Percentiles rank a stretch among this genome's conserved stretches.
phyloP scores from a whole-genome alignment of 2,329 filamentous ascomycete species.

The Monosporascus sp. region DNA sequence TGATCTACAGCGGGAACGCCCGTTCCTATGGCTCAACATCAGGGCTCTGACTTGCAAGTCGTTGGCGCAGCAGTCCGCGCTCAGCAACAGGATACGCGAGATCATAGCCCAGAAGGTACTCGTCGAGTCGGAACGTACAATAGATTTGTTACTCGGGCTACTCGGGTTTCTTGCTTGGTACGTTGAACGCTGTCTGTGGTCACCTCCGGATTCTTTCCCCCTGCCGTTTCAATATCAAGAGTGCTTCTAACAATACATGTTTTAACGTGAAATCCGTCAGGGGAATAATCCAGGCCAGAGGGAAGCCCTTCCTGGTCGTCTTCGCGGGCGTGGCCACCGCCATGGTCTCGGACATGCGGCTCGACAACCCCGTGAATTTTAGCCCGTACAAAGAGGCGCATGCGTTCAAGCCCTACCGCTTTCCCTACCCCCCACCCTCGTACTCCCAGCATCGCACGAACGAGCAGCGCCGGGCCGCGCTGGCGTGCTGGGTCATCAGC shows the following conservation, averaged over 20 bases:
- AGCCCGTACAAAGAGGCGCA: slow-evolving; percentile 13
- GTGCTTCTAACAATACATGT: slow-evolving; percentile 23
- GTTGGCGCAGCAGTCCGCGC: slow-evolving; percentile 31
- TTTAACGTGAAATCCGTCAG: slow-evolving; percentile 24
- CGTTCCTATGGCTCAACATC: slow-evolving; percentile 48
- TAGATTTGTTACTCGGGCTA: slow-evolving; percentile 49
- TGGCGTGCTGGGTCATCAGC: slow-evolving; percentile 24
- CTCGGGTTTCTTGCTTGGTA: slow-evolving; percentile 43
- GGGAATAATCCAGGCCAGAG: slow-evolving; percentile 24
- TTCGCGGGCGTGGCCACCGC: slow-evolving; percentile 38
- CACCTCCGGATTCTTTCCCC: not conserved
- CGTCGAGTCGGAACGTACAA: slow-evolving; percentile 40
- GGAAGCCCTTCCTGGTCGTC: slow-evolving; percentile 40
- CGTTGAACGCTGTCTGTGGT: slow-evolving; percentile 5
- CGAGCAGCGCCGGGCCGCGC: slow-evolving; percentile 25
- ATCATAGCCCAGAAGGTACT: slow-evolving; percentile 42
- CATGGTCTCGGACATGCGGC: slow-evolving; percentile 40
- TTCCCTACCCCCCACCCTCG: slow-evolving; percentile 8
- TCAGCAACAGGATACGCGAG: slow-evolving; percentile 37
- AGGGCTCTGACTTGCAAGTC: slow-evolving; percentile 41
- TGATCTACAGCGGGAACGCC: slow-evolving; percentile 16
- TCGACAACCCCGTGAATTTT: slow-evolving; percentile 29
- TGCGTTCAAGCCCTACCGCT: slow-evolving; percentile 17
- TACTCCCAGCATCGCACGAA: slow-evolving; percentile 20
- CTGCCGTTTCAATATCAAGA: not conserved